phyloP scores from a whole-genome alignment of 1,284 basidiomycete species.

The Moesziomyces antarcticus region DNA sequence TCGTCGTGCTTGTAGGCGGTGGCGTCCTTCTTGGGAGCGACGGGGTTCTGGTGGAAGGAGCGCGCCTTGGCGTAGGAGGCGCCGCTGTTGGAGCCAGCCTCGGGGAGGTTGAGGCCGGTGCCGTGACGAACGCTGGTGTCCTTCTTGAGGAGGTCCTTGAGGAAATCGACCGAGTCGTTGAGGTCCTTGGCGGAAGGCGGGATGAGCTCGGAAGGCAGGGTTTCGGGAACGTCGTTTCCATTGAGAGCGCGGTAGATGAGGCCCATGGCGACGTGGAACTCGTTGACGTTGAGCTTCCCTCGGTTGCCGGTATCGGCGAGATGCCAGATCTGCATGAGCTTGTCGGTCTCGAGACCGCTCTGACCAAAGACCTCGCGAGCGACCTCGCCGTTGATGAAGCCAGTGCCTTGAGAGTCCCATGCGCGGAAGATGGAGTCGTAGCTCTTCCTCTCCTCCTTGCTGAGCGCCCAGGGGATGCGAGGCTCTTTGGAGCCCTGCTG shows the following conservation, averaged over 20 bases:
- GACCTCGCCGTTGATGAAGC: slow-evolving; percentile 87
- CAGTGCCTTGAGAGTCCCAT: slow-evolving; percentile 86
- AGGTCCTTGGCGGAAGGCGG: slow-evolving; percentile 93
- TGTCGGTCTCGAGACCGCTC: slow-evolving; percentile 87
- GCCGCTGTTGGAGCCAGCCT: slow-evolving; percentile 64
- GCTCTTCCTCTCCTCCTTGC: slow-evolving; percentile 91
- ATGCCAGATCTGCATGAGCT: slow-evolving; percentile 91
- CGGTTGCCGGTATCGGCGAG: slow-evolving; percentile 64
- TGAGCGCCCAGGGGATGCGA: slow-evolving; percentile 87
- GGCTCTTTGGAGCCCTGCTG: slow-evolving; percentile 78
- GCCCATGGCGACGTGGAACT: slow-evolving; percentile 99
- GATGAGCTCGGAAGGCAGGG: slow-evolving; percentile 86
- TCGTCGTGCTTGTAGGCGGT: slow-evolving; percentile 91
- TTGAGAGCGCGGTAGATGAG: slow-evolving; percentile 87
- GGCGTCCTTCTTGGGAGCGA: slow-evolving; percentile 80
- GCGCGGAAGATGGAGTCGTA: slow-evolving; percentile 97
- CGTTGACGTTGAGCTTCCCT: slow-evolving; percentile 78
- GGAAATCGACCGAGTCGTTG: slow-evolving; percentile 87
- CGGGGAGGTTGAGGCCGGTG: slow-evolving; percentile 68
- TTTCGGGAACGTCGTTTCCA: slow-evolving; percentile 88
- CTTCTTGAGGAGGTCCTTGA: slow-evolving; percentile 88
- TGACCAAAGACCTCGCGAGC: slow-evolving; percentile 95
- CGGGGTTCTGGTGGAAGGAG: slow-evolving; percentile 74
- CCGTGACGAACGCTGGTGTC: slow-evolving; percentile 72
- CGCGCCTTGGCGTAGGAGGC: slow-evolving; percentile 74